These are phyloP conservation scores for Sergeia podlipaevii DNA, from an alignment of 208 protist genomes.

Conservation along the genomic window DNA sequence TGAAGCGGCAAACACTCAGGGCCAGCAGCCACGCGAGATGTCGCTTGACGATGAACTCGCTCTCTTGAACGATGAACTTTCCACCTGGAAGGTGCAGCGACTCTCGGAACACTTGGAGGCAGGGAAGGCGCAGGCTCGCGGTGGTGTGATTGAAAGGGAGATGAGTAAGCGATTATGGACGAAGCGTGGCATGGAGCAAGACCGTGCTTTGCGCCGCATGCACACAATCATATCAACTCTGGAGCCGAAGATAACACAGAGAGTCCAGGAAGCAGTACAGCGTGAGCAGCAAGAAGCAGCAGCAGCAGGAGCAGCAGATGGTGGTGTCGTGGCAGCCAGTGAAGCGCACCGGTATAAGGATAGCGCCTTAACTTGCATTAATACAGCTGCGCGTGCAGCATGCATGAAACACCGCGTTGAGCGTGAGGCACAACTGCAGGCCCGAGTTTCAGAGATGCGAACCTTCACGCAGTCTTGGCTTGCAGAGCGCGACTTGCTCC, in stretches of 20 bases:
- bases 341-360: not conserved
- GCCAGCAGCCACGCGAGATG: too few species aligned
- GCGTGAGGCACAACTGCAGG: constrained; percentile 8
- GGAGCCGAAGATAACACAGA: not conserved
- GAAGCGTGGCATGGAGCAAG: constrained; percentile 29
- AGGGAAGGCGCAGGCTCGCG: not conserved
- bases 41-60: constrained; percentile 28
- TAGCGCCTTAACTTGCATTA: not conserved
- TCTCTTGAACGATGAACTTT: constrained; percentile 14
- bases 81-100: constrained; percentile 27
- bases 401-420: constrained; percentile 16
- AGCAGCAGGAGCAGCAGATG: not conserved
- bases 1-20: not conserved
- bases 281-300: constrained; percentile 7
- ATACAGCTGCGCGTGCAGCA: too few species aligned
- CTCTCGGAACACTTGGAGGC: constrained; percentile 8
- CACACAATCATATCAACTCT: constrained; percentile 27
- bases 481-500: constrained; percentile 25
- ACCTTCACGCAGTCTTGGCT: constrained; percentile 18
- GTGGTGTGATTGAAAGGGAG: constrained; percentile 20
- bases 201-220: constrained; percentile 55
- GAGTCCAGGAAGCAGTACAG: not conserved
- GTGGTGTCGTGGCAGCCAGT: constrained; percentile 1
- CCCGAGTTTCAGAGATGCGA: constrained; percentile 14
- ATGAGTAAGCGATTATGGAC: constrained; percentile 38